These are phyloP conservation scores for Papiliotrema nemorosa DNA, from an alignment of 1,284 basidiomycete species.

Conservation along the genomic window DNA sequence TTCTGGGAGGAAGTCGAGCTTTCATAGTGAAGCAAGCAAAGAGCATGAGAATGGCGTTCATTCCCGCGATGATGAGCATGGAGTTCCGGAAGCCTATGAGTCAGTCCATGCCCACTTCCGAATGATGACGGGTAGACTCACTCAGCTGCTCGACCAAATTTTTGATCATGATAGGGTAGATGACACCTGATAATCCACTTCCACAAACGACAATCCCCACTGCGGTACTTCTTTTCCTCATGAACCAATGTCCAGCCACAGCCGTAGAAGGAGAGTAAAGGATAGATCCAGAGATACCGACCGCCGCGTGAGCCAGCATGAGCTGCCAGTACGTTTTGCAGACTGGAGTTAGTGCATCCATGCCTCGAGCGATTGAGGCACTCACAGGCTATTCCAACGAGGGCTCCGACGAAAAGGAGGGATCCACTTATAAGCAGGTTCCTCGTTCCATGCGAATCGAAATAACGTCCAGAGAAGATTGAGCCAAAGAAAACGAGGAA, in stretches of 20 bases:
- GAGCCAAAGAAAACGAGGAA: slow-evolving; percentile 35
- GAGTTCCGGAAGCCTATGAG: slow-evolving; percentile 38
- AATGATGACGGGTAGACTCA: slow-evolving; percentile 14
- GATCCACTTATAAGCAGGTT: slow-evolving; percentile 28
- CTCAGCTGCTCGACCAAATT: slow-evolving; percentile 29
- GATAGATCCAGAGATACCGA: slow-evolving; percentile 36
- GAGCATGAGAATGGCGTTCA: slow-evolving; percentile 40
- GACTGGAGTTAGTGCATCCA: slow-evolving; percentile 15
- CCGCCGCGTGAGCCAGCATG: slow-evolving; percentile 38
- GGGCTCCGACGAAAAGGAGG: slow-evolving; percentile 20
- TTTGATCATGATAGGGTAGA: slow-evolving; percentile 46
- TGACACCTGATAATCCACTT: slow-evolving; percentile 39
- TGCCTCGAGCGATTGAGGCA: neutral
- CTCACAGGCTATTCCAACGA: slow-evolving; percentile 43
- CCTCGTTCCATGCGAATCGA: slow-evolving; percentile 42
- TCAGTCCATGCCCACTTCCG: slow-evolving; percentile 1
- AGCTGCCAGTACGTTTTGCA: slow-evolving; percentile 46
- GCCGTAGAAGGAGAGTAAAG: slow-evolving; percentile 44
- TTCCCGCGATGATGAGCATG: slow-evolving; percentile 40
- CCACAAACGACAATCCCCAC: slow-evolving; percentile 43
- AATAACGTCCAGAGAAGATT: slow-evolving; percentile 38
- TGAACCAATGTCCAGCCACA: slow-evolving; percentile 45
- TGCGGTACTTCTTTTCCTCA: slow-evolving; percentile 34
- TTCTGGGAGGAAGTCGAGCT: slow-evolving; percentile 37
- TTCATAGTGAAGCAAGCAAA: slow-evolving; percentile 41